Evolutionary conservation across 148 eudicot species (phyloP), one percentile per base, ranked within the genome.

Genomic region (Vaccinium darrowii): DNA sequence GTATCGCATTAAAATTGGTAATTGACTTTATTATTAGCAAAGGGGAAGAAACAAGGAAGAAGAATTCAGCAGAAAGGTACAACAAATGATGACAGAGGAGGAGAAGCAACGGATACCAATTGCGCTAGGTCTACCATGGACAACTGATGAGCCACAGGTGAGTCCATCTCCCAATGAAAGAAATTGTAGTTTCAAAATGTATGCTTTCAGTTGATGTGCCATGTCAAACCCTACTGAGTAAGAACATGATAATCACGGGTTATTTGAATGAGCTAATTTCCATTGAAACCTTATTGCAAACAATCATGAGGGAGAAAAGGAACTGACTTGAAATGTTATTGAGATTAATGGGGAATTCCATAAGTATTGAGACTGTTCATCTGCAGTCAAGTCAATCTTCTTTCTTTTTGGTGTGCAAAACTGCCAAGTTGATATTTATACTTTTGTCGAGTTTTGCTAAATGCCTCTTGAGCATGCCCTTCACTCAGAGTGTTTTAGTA

Each of bases 81-180:
- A 94, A 85, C 93, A 96, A 67, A 88, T 87, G 91, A 87, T 88
- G 89, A 86, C 83, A 52, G 94, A 93, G 87, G 98, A 96, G 87
- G 97, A 92, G 90, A 94, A 90, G 89, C 92, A 88, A 85, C 92
- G 95, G 82, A 88, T 94, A 86, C 97, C 97, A 49, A 84, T 94
- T 84, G 99, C 99, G 11, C 99, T 92, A 90, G 95, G 97, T 83
- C 95, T 96, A 84, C 99, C 99, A 23, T 92, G 94, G 95, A 96
- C 98, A 73, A 96, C 98, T 50, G 99, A 94, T 84, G 94, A 93
- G 80, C 98, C 99, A 49, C 93, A 96, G 97, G 99, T 96, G 67
- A 88, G 86, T 33, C n/a, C 47, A 47, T 54, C 23, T 36, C 62
- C 65, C 27, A 9, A 30, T 8, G 18, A 25, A 72, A 25, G n/a